A percentile compares a stretch with the other conserved stretches of the same genome.
phyloP scores from a whole-genome alignment of 1,139 yeast genomes.

The Suhomyces yuchorum region DNA sequence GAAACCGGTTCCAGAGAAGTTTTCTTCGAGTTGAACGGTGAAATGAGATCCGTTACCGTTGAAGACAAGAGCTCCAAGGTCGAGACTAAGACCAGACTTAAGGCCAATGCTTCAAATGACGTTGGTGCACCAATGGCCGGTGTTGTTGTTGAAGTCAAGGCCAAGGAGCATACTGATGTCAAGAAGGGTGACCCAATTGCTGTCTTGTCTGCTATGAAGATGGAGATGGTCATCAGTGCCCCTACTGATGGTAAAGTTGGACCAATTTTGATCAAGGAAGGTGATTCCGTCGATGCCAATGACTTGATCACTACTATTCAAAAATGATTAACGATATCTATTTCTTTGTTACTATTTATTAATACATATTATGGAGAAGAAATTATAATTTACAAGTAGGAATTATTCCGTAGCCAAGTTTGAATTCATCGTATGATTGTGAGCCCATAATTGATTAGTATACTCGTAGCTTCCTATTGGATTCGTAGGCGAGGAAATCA shows the following conservation, averaged over 20 bases:
- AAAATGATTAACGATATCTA: constrained; percentile 10
- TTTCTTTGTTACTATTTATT: constrained; percentile 8
- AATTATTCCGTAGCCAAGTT: too few species aligned
- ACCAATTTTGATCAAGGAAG: constrained; percentile 76
- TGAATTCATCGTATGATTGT: too few species aligned
- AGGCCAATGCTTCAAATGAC: constrained; percentile 91
- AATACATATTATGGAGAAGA: neutral
- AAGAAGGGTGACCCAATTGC: constrained; percentile 97
- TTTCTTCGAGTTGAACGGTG: constrained; percentile 97
- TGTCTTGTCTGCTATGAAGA: constrained; percentile 97
- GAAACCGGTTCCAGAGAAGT: constrained; percentile 94
- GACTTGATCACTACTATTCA: constrained; percentile 62
- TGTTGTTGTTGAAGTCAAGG: constrained; percentile 92
- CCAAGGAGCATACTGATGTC: constrained; percentile 82
- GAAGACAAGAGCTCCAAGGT: constrained; percentile 85
- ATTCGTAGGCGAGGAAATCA: too few species aligned
- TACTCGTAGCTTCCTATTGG: too few species aligned
- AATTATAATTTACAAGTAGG: neutral
- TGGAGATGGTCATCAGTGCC: constrained; percentile 98
- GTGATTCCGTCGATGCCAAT: constrained; percentile 93
- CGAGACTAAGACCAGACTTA: constrained; percentile 83
- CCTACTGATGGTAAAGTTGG: constrained; percentile 85
- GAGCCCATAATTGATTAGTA: too few species aligned
- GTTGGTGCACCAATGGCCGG: constrained; percentile 99
- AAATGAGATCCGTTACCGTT: constrained; percentile 91